A percentile compares a stretch with the other conserved stretches of the same genome.
These are phyloP conservation scores for Epichloe amarillans DNA, from an alignment of 2,329 filamentous ascomycete genomes.

Conservation along the genomic window DNA sequence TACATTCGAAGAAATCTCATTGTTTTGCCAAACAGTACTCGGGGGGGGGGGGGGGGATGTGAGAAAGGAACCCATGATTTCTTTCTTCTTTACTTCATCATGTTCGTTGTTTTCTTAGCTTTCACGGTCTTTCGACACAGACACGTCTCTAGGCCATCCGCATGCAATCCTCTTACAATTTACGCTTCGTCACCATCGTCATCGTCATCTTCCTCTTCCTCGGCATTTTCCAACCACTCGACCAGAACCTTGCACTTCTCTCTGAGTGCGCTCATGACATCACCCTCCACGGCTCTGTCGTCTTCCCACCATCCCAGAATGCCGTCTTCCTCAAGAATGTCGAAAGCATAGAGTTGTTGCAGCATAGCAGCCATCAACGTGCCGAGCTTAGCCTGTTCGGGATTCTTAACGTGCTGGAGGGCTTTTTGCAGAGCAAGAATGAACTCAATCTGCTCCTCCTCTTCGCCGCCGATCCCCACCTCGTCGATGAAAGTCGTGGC, in stretches of 20 bases:
- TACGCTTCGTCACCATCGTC: conserved; percentile 32
- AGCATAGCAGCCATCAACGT: conserved; percentile 63
- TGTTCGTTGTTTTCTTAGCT: too few relatives aligned
- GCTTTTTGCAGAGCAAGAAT: conserved; percentile 72
- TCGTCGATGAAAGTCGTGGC: conserved; percentile 44
- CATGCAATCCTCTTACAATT: not conserved
- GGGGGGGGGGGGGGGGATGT: too few relatives aligned
- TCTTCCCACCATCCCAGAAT: conserved; percentile 84
- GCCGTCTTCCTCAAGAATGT: conserved; percentile 79
- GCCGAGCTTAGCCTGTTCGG: conserved; percentile 33
- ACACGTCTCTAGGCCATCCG: not conserved
- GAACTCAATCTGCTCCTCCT: conserved; percentile 75
- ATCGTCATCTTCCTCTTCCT: conserved; percentile 56
- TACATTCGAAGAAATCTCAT: too few relatives aligned
- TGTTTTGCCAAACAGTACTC: too few relatives aligned
- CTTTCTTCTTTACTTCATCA: too few relatives aligned
- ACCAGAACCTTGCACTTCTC: conserved; percentile 66
- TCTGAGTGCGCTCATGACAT: conserved; percentile 57
- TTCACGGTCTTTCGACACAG: too few relatives aligned
- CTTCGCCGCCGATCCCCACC: conserved; percentile 50
- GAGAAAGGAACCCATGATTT: too few relatives aligned
- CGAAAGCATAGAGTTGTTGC: conserved; percentile 74
- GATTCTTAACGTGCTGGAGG: conserved; percentile 51
- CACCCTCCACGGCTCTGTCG: conserved; percentile 48
- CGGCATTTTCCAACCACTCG: conserved; percentile 70